A percentile compares a stretch with the other conserved stretches of the same genome.
These are phyloP conservation scores for Paraurostyla sp. DNA, from an alignment of 73 alveolate species.

Conservation along the genomic window DNA sequence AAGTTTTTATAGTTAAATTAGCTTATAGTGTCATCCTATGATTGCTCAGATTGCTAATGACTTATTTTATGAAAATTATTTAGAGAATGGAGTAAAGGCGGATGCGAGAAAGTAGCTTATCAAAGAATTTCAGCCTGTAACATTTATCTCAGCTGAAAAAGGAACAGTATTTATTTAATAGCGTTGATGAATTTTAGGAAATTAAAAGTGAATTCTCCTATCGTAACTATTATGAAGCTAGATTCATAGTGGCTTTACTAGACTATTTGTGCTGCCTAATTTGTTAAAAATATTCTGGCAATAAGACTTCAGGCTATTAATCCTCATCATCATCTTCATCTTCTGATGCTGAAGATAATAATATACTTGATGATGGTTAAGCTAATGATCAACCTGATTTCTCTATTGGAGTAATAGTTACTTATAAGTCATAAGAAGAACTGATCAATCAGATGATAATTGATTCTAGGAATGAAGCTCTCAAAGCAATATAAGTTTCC, in stretches of 20 bases:
- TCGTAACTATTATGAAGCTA: constrained; percentile 73
- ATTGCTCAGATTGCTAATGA: constrained; percentile 73
- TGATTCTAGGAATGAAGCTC: constrained; percentile 32
- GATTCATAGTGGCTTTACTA: constrained; percentile 65
- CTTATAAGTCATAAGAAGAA: constrained; percentile 76
- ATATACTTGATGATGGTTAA: background rate
- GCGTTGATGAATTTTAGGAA: constrained; percentile 11
- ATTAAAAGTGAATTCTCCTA: constrained; percentile 58
- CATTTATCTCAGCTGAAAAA: constrained; percentile 75
- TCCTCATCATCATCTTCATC: constrained; percentile 52
- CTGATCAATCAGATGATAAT: constrained; percentile 46
- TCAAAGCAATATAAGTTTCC: constrained; percentile 62
- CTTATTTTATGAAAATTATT: constrained; percentile 68
- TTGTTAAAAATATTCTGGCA: constrained; percentile 38
- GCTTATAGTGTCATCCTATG: constrained; percentile 74
- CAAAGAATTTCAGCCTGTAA: constrained; percentile 67
- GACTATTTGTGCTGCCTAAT: constrained; percentile 54
- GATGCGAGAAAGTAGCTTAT: constrained; percentile 61
- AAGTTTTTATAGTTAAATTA: background rate
- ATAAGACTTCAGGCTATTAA: constrained; percentile 8
- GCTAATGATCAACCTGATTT: constrained; percentile 31
- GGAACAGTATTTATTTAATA: constrained; percentile 46
- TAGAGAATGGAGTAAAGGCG: constrained; percentile 66
- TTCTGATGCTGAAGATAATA: constrained; percentile 37
- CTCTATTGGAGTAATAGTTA: constrained; percentile 76